Percentiles rank a stretch among this genome's conserved stretches.
Conservation (phyloP, 169 alveolate genomes). For the Amoebophrya sp. region DNA sequence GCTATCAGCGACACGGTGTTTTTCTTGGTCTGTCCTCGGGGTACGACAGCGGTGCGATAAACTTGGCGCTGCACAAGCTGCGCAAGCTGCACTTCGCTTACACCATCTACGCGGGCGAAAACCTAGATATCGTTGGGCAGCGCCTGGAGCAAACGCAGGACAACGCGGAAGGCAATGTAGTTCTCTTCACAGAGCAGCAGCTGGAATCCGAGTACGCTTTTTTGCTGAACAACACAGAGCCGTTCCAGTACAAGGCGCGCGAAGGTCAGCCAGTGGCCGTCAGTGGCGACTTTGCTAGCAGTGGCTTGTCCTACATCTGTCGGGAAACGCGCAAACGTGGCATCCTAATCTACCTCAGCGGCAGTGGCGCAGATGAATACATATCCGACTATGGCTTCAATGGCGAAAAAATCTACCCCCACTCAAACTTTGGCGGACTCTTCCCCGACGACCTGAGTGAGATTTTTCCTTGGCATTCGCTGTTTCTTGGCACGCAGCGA, state of each 20-base stretch:
- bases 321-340: slow-evolving; percentile 1
- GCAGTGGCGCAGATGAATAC: slow-evolving; percentile 30
- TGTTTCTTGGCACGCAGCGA: slow-evolving; percentile 31
- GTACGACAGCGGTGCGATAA: slow-evolving; percentile 39
- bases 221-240: slow-evolving; percentile 1
- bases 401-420: slow-evolving; percentile 25
- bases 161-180: background rate
- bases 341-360: slow-evolving; percentile 1
- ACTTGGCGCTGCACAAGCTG: slow-evolving; percentile 30
- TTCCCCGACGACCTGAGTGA: slow-evolving; percentile 10
- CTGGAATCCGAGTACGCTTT: background rate
- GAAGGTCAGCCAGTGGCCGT: slow-evolving; percentile 14
- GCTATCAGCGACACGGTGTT: slow-evolving; percentile 19
- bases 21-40: slow-evolving; percentile 30
- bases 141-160: background rate
- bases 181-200: background rate
- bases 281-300: background rate
- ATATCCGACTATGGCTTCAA: slow-evolving; percentile 43
- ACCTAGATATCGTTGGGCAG: background rate
- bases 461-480: slow-evolving; percentile 17
- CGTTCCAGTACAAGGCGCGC: slow-evolving; percentile 22
- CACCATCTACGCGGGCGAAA: slow-evolving; percentile 24
- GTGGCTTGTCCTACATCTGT: slow-evolving; percentile 24
- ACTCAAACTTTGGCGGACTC: slow-evolving; percentile 23
- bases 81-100: slow-evolving; percentile 13